phyloP scores from a whole-genome alignment of 805 yeast genomes.

The Candida maltosa region DNA sequence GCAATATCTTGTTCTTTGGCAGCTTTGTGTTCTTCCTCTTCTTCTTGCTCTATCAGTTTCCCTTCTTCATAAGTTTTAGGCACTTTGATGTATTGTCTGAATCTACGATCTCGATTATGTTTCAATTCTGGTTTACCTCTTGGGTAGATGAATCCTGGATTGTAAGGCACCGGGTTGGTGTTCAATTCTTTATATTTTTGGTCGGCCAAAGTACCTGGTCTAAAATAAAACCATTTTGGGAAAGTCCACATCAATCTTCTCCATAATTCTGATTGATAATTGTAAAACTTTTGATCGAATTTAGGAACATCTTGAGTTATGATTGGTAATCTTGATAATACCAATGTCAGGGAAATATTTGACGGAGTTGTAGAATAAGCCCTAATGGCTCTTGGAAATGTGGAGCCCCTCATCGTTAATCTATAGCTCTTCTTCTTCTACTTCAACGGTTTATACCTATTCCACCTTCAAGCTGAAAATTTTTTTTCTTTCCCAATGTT shows the following conservation, averaged over 20 bases:
- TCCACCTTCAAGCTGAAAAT: not conserved
- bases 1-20: conserved; percentile 48
- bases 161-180: conserved; percentile 66
- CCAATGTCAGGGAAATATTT: conserved; percentile 46
- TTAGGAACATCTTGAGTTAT: conserved; percentile 72
- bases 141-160: conserved; percentile 75
- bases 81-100: conserved; percentile 71
- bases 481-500: not conserved
- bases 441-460: not conserved
- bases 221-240: conserved; percentile 89
- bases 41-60: conserved; percentile 16
- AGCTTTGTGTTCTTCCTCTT: conserved; percentile 24
- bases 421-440: too few species aligned
- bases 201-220: conserved; percentile 85
- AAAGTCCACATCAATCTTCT: conserved; percentile 96
- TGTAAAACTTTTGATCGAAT: conserved; percentile 72
- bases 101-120: conserved; percentile 85
- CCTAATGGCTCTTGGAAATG: conserved; percentile 7
- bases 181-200: conserved; percentile 75
- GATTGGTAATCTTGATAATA: conserved; percentile 80
- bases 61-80: conserved; percentile 58
- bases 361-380: conserved; percentile 12
- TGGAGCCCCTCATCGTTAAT: conserved; percentile 3
- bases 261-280: conserved; percentile 83
- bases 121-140: conserved; percentile 83